These are phyloP conservation scores for Ophiosphaerella narmari DNA, from an alignment of 2,329 filamentous ascomycete species.

Conservation along the genomic window DNA sequence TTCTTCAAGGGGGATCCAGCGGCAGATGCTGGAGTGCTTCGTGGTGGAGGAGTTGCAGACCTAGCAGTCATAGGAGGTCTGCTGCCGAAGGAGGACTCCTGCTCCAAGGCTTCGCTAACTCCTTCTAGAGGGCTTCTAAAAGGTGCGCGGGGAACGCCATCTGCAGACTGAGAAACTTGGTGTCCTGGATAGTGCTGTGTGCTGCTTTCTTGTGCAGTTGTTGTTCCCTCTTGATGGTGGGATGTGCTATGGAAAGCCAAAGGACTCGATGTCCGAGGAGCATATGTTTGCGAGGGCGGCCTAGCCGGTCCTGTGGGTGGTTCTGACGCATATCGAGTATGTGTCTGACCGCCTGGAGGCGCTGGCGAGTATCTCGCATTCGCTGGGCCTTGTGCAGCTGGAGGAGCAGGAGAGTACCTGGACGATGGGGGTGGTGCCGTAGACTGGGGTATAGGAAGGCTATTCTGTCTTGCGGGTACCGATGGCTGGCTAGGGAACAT, in stretches of 20 bases:
- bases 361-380: slow-evolving; percentile 48
- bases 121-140: slow-evolving; percentile 39
- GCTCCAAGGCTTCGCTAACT: slow-evolving; percentile 42
- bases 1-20: slow-evolving; percentile 48
- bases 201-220: slow-evolving; percentile 7
- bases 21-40: slow-evolving; percentile 39
- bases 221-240: slow-evolving; percentile 32
- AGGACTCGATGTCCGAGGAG: slow-evolving; percentile 68
- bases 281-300: slow-evolving; percentile 58
- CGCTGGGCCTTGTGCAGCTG: slow-evolving; percentile 31
- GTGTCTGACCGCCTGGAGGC: slow-evolving; percentile 43
- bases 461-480: slow-evolving; percentile 37
- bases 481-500: slow-evolving; percentile 42
- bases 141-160: slow-evolving; percentile 28
- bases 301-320: slow-evolving; percentile 35
- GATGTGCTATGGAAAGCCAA: slow-evolving; percentile 57
- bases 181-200: slow-evolving; percentile 21
- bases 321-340: slow-evolving; percentile 47
- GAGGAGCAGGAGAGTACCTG: slow-evolving; percentile 38
- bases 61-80: slow-evolving; percentile 26
- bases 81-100: slow-evolving; percentile 16
- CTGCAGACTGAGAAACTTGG: slow-evolving; percentile 34
- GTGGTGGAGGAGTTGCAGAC: slow-evolving; percentile 40
- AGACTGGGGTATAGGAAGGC: slow-evolving; percentile 37
- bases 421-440: slow-evolving; percentile 28